phyloP scores from a whole-genome alignment of 768 basidiomycete genomes.

The Albatrellus ellisii region DNA sequence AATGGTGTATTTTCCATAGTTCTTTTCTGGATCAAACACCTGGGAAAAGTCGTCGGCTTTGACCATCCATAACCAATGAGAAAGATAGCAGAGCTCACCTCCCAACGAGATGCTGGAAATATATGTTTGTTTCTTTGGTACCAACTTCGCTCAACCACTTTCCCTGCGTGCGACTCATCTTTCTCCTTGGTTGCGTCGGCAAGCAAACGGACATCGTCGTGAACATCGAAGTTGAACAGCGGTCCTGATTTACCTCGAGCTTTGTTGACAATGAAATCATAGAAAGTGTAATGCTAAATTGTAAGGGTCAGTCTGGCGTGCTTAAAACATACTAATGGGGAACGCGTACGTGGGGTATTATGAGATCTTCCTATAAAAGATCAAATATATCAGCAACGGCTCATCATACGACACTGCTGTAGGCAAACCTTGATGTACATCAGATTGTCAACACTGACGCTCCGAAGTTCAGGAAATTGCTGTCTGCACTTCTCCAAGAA shows the following conservation, averaged over 20 bases:
- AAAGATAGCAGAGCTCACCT: conserved; percentile 35
- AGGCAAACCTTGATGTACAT: conserved; percentile 90
- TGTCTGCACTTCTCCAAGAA: conserved; percentile 91
- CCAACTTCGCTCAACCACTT: conserved; percentile 93
- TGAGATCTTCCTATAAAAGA: conserved; percentile 76
- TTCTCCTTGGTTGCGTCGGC: conserved; percentile 95
- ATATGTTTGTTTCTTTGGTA: conserved; percentile 97
- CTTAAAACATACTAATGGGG: neutral
- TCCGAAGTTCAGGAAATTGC: conserved; percentile 87
- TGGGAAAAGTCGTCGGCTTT: conserved; percentile 15
- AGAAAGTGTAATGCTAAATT: conserved; percentile 87
- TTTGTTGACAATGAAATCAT: conserved; percentile 97
- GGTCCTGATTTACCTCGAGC: conserved; percentile 97
- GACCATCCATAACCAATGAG: neutral
- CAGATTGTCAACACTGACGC: conserved; percentile 85
- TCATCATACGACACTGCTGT: neutral
- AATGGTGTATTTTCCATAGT: conserved; percentile 87
- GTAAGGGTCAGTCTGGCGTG: conserved; percentile 1
- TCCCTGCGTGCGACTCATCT: conserved; percentile 97
- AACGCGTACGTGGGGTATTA: conserved; percentile 80
- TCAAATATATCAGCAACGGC: conserved; percentile 5
- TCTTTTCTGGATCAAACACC: conserved; percentile 92
- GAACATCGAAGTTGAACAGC: conserved; percentile 96
- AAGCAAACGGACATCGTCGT: conserved; percentile 91
- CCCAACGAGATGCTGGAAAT: conserved; percentile 94